Evolutionary conservation across 2,329 filamentous ascomycete species (phyloP).

Genomic region (Hypoxylon sp.): DNA sequence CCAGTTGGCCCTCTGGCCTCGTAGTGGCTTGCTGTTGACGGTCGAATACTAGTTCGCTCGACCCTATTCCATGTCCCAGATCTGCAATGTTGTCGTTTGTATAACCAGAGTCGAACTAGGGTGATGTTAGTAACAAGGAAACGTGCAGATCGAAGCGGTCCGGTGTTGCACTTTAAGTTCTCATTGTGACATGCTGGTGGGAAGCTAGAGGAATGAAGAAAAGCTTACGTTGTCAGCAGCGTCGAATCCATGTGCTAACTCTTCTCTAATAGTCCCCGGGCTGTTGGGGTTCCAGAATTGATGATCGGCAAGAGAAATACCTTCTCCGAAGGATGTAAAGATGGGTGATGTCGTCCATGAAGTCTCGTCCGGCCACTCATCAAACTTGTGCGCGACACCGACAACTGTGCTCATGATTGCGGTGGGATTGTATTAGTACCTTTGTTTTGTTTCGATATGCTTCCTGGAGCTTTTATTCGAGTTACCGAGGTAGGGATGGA

Average conservation of each 20-base stretch:
- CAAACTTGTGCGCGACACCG: constrained; percentile 13
- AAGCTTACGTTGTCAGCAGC: constrained; percentile 18
- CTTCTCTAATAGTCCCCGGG: constrained; percentile 7
- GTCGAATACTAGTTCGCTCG: constrained; percentile 8
- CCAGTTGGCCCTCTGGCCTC: background rate
- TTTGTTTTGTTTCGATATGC: background rate
- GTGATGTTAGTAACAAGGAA: background rate
- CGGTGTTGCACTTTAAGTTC: too few species aligned
- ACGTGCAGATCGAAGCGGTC: background rate
- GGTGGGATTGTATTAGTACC: background rate
- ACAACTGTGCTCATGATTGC: constrained; percentile 25
- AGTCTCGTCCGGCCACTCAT: constrained; percentile 25
- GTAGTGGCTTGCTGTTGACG: background rate
- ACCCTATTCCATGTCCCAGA: background rate
- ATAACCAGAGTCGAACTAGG: constrained; percentile 20
- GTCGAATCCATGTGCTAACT: constrained; percentile 17
- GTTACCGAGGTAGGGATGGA: too few species aligned
- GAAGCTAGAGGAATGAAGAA: background rate
- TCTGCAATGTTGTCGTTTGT: constrained; percentile 10
- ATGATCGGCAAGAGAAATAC: constrained; percentile 14
- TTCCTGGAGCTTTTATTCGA: too few species aligned
- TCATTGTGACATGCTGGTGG: background rate
- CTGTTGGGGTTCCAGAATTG: constrained; percentile 26
- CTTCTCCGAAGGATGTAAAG: constrained; percentile 28
- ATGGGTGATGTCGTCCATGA: constrained; percentile 27